Base-by-base conservation (phyloP, 495 filamentous ascomycete species). In the Rusavskia elegans region DNA sequence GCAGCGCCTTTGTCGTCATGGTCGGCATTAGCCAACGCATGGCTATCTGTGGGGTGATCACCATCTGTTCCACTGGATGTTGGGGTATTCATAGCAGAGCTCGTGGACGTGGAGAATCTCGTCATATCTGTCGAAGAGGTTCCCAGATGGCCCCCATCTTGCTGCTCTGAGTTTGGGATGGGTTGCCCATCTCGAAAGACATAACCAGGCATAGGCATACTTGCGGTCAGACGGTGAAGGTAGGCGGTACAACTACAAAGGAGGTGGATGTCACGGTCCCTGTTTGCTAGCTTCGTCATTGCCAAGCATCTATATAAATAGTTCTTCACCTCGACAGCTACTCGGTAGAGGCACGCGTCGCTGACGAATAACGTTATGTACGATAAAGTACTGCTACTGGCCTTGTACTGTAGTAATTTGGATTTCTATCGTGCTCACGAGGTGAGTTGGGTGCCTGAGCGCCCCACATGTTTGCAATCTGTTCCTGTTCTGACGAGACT, bases 31-130 rank as follows among this genome's bases (percentile, higher is more conserved):
- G 73, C 69, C 5, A 77, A 59, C 4, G 71, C 61, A 64, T 75
- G 73, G 53, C 71, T 75, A 11, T 73, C 72, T 6, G 72, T 73
- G 20, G 71, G 66, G 10, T 48, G 50, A 45, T 56, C 53, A 3
- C 49, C 55, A 9, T 35, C 51, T 23, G 53, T 44, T 19, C 53
- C 45, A 37, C 52, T 56, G 29, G 59, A 62, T 19, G 59, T 53
- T 25, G 59, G 57, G 8, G 59, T 59, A 13, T 48, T 53, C 17
- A 59, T 52, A 16, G 44, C 44, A 11, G 56, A 57, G 36, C 30
- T 57, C 29, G 48, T 55, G 23, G 45, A 51, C 6, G 57, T 62
- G 30, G 55, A 55, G n/a, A 53, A 29, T 30, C 48, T 38, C 16
- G 45, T 53, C 40, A 50, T 48, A 49, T 59, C 29, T 46, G 23